phyloP scores from a whole-genome alignment of 2,329 filamentous ascomycete species.

The Monilinia fructigena region DNA sequence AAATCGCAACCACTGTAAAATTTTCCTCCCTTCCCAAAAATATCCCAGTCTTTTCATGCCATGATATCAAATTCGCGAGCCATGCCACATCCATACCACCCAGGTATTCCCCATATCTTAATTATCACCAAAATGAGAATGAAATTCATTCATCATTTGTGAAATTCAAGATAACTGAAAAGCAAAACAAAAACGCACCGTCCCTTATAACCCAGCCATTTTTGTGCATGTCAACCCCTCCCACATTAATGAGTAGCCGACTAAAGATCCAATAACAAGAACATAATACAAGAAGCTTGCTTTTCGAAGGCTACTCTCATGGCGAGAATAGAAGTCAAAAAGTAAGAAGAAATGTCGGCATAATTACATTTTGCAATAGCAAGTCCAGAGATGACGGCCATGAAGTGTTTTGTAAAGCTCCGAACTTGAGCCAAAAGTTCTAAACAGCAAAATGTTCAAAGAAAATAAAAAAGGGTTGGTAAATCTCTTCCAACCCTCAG shows the following conservation, averaged over 20 bases:
- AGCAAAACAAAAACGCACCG: slow-evolving; percentile 27
- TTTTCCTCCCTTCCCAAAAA: slow-evolving; percentile 5
- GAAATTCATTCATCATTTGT: slow-evolving; percentile 13
- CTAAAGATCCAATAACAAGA: slow-evolving; percentile 31
- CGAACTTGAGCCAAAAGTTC: slow-evolving; percentile 33
- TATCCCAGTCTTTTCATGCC: slow-evolving; percentile 18
- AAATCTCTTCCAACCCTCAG: slow-evolving; percentile 37
- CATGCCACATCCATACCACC: slow-evolving; percentile 13
- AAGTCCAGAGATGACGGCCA: slow-evolving; percentile 33
- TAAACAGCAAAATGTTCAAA: slow-evolving; percentile 37
- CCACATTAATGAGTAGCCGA: slow-evolving; percentile 31
- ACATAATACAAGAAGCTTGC: slow-evolving; percentile 42
- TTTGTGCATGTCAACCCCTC: slow-evolving; percentile 36
- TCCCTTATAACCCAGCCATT: slow-evolving; percentile 33
- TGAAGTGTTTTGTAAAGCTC: slow-evolving; percentile 35
- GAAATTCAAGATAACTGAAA: slow-evolving; percentile 19
- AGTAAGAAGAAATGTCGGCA: slow-evolving; percentile 38
- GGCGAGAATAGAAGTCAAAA: slow-evolving; percentile 23
- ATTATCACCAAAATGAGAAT: slow-evolving; percentile 1
- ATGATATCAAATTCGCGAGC: slow-evolving; percentile 19
- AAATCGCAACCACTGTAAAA: neutral
- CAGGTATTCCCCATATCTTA: slow-evolving; percentile 12
- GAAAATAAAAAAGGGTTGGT: slow-evolving; percentile 36
- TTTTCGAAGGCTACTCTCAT: slow-evolving; percentile 23
- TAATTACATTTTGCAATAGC: slow-evolving; percentile 42